phyloP scores from a whole-genome alignment of 768 basidiomycete species.

The Antrodiella citrinella region DNA sequence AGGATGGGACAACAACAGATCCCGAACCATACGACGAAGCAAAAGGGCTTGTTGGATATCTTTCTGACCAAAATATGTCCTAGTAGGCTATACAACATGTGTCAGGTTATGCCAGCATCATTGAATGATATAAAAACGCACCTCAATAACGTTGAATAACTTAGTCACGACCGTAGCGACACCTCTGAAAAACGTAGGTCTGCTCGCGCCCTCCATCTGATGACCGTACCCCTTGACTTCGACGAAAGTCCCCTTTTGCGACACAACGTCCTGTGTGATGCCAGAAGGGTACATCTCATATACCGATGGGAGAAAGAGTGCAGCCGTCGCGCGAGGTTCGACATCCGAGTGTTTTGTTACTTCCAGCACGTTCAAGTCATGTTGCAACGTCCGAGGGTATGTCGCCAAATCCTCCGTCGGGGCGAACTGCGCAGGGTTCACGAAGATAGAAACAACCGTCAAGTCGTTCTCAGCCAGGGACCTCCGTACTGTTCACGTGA shows the following conservation, averaged over 20 bases:
- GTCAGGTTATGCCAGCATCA: slow-evolving; percentile 1
- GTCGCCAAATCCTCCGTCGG: slow-evolving; percentile 88
- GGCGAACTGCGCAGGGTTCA: slow-evolving; percentile 97
- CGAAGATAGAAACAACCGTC: slow-evolving; percentile 93
- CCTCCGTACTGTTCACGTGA: slow-evolving; percentile 47
- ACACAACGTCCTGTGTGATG: slow-evolving; percentile 63
- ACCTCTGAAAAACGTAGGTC: slow-evolving; percentile 91
- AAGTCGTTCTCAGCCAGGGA: slow-evolving; percentile 74
- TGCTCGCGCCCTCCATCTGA: slow-evolving; percentile 84
- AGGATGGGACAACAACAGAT: slow-evolving; percentile 79
- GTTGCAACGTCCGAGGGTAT: slow-evolving; percentile 82
- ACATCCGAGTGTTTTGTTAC: slow-evolving; percentile 19
- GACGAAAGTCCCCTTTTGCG: slow-evolving; percentile 84
- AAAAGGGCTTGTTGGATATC: slow-evolving; percentile 95
- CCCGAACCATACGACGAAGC: slow-evolving; percentile 66
- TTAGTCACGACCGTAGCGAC: slow-evolving; percentile 95
- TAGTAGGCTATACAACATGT: slow-evolving; percentile 57
- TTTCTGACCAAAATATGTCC: slow-evolving; percentile 95
- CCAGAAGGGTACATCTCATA: slow-evolving; percentile 92
- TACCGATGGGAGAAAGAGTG: slow-evolving; percentile 74
- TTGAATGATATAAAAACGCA: slow-evolving; percentile 27
- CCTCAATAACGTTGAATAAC: slow-evolving; percentile 88
- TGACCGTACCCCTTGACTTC: slow-evolving; percentile 88
- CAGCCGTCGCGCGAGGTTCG: slow-evolving; percentile 39
- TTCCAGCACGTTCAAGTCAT: slow-evolving; percentile 60